phyloP scores from a whole-genome alignment of 768 basidiomycete species.

The Hirschioporus abietinus region DNA sequence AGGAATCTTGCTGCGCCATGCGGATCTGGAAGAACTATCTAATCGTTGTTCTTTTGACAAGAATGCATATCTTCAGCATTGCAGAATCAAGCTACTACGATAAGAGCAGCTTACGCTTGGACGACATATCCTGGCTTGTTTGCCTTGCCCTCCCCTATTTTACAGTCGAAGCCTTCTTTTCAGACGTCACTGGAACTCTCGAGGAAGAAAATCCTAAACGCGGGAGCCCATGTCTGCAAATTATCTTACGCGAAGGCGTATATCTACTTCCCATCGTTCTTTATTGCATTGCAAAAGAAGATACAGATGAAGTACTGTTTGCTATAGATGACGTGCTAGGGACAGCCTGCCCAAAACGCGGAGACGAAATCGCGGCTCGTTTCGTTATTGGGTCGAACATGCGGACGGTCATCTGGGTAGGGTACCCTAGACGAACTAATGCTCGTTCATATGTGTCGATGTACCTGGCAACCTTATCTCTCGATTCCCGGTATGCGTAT shows the following conservation, averaged over 20 bases:
- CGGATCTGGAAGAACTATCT: not conserved
- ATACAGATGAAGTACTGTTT: not conserved
- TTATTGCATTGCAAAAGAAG: not conserved
- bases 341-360: not conserved
- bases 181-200: not conserved
- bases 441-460: not conserved
- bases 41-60: not conserved
- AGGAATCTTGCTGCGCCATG: not conserved
- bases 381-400: not conserved
- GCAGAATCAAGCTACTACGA: not conserved
- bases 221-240: not conserved
- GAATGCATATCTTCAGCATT: not conserved
- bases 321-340: not conserved
- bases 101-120: not conserved
- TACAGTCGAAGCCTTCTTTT: not conserved
- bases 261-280: not conserved
- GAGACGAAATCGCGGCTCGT: not conserved
- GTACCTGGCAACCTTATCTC: not conserved
- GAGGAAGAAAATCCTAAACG: not conserved
- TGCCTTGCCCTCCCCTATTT: not conserved
- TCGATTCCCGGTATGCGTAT: not conserved
- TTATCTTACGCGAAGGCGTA: not conserved
- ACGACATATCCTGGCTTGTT: not conserved
- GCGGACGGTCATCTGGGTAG: not conserved
- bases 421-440: not conserved